phyloP scores from a whole-genome alignment of 176 grass and related monocot genomes.

The Eragrostis curvula region DNA sequence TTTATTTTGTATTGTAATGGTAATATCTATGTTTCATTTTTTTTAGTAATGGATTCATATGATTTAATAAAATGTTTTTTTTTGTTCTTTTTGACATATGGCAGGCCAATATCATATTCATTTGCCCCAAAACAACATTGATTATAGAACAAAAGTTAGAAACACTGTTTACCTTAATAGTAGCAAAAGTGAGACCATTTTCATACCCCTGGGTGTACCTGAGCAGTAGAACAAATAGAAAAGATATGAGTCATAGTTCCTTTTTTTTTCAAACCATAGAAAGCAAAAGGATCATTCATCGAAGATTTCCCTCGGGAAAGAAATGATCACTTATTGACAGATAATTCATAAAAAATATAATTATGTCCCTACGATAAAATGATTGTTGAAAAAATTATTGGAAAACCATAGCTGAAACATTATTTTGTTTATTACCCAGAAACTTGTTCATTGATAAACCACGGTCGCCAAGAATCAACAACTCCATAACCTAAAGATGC shows the following conservation, averaged over 20 bases:
- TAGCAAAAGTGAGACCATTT: constrained; percentile 77
- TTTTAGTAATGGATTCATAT: constrained; percentile 14
- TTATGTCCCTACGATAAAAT: not conserved
- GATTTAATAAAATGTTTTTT: not conserved
- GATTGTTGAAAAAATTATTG: not conserved
- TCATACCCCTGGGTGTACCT: constrained; percentile 91
- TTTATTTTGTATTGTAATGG: not conserved
- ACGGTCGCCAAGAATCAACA: constrained; percentile 77
- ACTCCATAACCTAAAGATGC: constrained; percentile 70
- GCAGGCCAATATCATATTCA: not conserved
- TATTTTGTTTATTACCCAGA: constrained; percentile 64
- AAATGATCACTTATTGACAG: not conserved
- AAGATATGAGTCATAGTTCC: not conserved
- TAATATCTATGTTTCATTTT: not conserved
- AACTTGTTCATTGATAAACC: constrained; percentile 75
- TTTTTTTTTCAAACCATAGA: constrained; percentile 4
- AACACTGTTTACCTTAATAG: constrained; percentile 75
- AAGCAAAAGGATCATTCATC: not conserved
- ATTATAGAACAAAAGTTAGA: not conserved
- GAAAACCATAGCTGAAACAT: not conserved
- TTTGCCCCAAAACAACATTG: not conserved
- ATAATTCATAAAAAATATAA: constrained; percentile 11
- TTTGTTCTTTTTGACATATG: not conserved
- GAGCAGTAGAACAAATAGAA: constrained; percentile 34
- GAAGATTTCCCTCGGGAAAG: not conserved